Base-by-base conservation (phyloP, 1,284 basidiomycete species). In the Retiboletus fuscus region DNA sequence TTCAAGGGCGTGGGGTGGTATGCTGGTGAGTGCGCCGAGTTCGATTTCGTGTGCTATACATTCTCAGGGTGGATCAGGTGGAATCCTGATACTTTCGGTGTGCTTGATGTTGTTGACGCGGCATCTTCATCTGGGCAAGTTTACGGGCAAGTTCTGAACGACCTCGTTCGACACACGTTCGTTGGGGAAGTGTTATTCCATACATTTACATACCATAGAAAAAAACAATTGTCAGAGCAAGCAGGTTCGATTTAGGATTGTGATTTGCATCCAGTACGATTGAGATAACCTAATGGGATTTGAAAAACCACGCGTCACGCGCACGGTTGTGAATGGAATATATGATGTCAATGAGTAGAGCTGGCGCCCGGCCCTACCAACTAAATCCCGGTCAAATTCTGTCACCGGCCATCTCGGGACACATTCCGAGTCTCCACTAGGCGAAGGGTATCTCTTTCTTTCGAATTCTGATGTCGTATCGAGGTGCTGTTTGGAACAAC, bases 1-100 rank as follows among this genome's bases (percentile, higher is more conserved):
- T 89, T 83, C 72, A 71, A 78, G 41, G 79, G 51, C 28, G 84
- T 87, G 4, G 88, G 88, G 2, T 79, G 83, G 55, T 89, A 85
- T 66, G 87, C 87, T 64, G 88, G 88, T 76, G 26, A 66, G 75
- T 67, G 28, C 46, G 61, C 34, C 24, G 12, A 83, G 86, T 10
- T 3, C 87, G 12, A 39, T 88, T 86, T 41, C 84, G 3, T 2
- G n/a, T 12, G 1, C 6, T 0, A 15, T n/a, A 2, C 22, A 8
- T 58, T n/a, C 64, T 69, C 7, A 69, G 1, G 3, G 2, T 12
- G 22, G 22, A 53, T 49, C 53, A 84, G 82, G 82, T 7, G 74
- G 76, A 3, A 71, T 74, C 15, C 60, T 84, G 12, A 26, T 85
- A 8, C 60, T 81, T n/a, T 76, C 77, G 1, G 79, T 78, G 7